Conservation (phyloP, 108 stramenopile genomes). For the Aurantiochytrium sp. region DNA sequence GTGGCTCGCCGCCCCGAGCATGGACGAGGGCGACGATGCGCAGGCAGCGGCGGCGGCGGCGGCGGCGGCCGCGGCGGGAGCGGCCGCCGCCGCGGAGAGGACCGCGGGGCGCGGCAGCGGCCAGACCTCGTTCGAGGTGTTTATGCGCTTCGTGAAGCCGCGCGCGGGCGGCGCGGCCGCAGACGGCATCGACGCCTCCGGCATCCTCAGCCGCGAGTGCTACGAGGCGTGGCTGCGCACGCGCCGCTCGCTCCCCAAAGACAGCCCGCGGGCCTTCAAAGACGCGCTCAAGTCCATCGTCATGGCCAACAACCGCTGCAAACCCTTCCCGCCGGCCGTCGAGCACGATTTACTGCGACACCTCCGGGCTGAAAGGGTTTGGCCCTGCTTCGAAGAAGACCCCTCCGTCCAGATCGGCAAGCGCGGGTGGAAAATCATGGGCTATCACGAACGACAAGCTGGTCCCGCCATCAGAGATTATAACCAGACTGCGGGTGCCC, state of each 20-base stretch:
- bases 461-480: neutral
- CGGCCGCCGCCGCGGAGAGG: no score
- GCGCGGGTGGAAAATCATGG: neutral
- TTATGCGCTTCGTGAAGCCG: neutral
- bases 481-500: no score
- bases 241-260: neutral
- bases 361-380: neutral
- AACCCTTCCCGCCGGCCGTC: neutral
- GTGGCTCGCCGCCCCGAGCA: no score
- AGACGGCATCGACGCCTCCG: neutral
- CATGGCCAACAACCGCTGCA: neutral
- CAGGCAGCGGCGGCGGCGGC: no score
- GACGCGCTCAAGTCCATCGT: neutral
- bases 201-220: constrained; percentile 3
- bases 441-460: neutral
- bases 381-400: neutral
- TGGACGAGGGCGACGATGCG: no score
- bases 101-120: neutral
- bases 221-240: neutral
- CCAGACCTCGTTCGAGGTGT: neutral
- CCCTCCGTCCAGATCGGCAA: neutral
- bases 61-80: no score
- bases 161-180: neutral
- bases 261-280: neutral
- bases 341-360: neutral